phyloP scores from a whole-genome alignment of 768 basidiomycete genomes.

The Macrocybe gigantea region DNA sequence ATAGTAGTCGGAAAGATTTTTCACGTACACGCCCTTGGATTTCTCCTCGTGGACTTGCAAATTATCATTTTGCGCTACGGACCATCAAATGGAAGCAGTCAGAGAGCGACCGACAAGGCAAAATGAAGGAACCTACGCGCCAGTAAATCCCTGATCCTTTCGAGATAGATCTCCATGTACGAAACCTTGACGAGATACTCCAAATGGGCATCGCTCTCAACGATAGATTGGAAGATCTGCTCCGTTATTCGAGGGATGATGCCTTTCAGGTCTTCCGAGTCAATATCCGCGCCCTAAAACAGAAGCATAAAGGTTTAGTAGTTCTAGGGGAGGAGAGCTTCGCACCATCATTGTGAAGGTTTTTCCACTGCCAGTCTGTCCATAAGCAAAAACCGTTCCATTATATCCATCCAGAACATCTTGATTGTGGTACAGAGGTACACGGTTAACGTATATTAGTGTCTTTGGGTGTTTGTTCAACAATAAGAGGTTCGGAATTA shows the following conservation, averaged over 20 bases:
- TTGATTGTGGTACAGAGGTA: constrained; percentile 21
- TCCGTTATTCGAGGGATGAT: constrained; percentile 98
- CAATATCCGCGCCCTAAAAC: constrained; percentile 91
- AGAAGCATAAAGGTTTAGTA: constrained; percentile 5
- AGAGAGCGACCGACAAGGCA: not conserved
- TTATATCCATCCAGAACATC: constrained; percentile 99
- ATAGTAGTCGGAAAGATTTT: constrained; percentile 96
- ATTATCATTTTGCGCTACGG: constrained; percentile 91
- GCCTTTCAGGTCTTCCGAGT: constrained; percentile 87
- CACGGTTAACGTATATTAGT: not conserved
- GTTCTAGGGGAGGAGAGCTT: constrained; percentile 5
- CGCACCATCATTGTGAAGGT: constrained; percentile 97
- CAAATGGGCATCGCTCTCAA: constrained; percentile 89
- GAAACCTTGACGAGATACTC: constrained; percentile 99
- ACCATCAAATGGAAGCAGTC: constrained; percentile 2
- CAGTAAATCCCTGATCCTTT: constrained; percentile 90
- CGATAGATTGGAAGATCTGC: constrained; percentile 97
- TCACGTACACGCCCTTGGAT: constrained; percentile 94
- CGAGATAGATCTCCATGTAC: constrained; percentile 99
- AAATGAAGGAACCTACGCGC: constrained; percentile 62
- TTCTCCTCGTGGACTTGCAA: constrained; percentile 99
- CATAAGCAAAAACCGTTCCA: constrained; percentile 89
- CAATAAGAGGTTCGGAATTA: constrained; percentile 20
- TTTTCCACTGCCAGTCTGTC: constrained; percentile 86
- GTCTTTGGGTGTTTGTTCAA: constrained; percentile 2